Evolutionary conservation across 768 basidiomycete genomes (phyloP).

Genomic region (Mycena haematopus): DNA sequence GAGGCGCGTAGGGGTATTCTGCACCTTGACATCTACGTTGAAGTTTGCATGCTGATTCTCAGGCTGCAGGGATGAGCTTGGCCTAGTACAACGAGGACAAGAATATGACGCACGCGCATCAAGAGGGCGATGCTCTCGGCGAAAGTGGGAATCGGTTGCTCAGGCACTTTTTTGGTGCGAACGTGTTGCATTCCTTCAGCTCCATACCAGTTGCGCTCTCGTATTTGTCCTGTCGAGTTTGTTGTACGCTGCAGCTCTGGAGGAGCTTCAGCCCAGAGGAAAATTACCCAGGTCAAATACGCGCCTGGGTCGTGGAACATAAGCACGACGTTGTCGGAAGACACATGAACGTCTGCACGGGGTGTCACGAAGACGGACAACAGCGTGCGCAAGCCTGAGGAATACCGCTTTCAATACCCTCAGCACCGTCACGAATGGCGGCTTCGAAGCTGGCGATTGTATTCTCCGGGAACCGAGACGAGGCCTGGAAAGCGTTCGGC

Average conservation of each 20-base stretch:
- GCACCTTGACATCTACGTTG: conserved; percentile 93
- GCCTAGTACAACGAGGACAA: conserved; percentile 16
- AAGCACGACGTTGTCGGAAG: conserved; percentile 82
- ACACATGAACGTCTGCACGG: conserved; percentile 90
- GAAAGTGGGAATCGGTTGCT: conserved; percentile 91
- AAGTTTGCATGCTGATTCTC: conserved; percentile 79
- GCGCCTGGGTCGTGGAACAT: conserved; percentile 96
- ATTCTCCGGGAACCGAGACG: conserved; percentile 89
- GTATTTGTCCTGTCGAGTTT: conserved; percentile 76
- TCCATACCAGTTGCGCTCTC: conserved; percentile 75
- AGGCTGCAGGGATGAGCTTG: conserved; percentile 48
- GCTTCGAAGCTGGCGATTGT: conserved; percentile 94
- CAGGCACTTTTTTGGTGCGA: conserved; percentile 79
- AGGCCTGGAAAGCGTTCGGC: conserved; percentile 62
- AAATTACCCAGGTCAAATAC: conserved; percentile 33
- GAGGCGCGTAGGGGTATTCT: conserved; percentile 88
- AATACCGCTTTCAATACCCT: conserved; percentile 98
- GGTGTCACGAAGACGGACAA: conserved; percentile 54
- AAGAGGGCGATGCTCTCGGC: conserved; percentile 78
- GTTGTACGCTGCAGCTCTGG: conserved; percentile 81
- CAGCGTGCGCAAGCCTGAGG: conserved; percentile 43
- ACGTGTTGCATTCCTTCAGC: conserved; percentile 76
- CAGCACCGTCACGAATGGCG: conserved; percentile 93
- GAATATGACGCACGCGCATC: conserved; percentile 63
- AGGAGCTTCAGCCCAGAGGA: conserved; percentile 30